These are phyloP conservation scores for Starmerella sirachaensis DNA, from an alignment of 805 yeast species.

Conservation along the genomic window DNA sequence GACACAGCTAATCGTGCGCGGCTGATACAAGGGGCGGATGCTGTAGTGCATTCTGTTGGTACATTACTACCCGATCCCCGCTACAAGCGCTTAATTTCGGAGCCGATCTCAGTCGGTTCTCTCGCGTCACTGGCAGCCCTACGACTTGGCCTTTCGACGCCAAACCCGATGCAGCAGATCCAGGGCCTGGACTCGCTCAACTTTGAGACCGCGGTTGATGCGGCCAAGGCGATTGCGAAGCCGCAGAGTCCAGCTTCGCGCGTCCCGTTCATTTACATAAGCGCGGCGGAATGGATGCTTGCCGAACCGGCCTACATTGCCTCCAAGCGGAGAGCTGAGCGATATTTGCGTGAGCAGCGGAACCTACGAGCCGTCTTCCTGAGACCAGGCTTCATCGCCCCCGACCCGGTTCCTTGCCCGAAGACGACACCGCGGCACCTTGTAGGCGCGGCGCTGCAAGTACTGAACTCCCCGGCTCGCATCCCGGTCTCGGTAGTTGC, in stretches of 20 bases:
- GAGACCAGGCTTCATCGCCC: conserved; percentile 63
- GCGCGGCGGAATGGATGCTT: conserved; percentile 61
- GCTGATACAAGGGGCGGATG: conserved; percentile 38
- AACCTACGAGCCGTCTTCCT: conserved; percentile 48
- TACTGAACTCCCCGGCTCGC: conserved; percentile 35
- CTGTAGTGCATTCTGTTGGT: conserved; percentile 79
- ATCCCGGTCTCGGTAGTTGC: conserved; percentile 52
- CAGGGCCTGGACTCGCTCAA: conserved; percentile 8
- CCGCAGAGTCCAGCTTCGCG: not conserved
- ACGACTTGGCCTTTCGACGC: conserved; percentile 26
- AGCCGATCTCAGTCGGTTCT: conserved; percentile 10
- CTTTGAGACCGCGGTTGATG: conserved; percentile 4
- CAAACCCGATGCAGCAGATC: conserved; percentile 17
- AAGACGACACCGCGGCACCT: conserved; percentile 29
- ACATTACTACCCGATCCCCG: conserved; percentile 52
- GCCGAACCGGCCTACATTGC: conserved; percentile 60
- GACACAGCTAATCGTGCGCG: conserved; percentile 31
- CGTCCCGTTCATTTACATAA: conserved; percentile 53
- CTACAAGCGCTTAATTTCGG: conserved; percentile 42
- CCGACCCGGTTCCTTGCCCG: conserved; percentile 13
- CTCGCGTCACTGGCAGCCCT: conserved; percentile 10
- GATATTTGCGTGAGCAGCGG: conserved; percentile 32
- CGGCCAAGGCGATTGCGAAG: conserved; percentile 5
- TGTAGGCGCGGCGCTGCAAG: conserved; percentile 36
- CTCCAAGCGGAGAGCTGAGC: conserved; percentile 70